Percentiles rank a stretch among this genome's conserved stretches.
These are phyloP conservation scores for Simplicillium sp. DNA, from an alignment of 2,329 filamentous ascomycete species.

Conservation along the genomic window DNA sequence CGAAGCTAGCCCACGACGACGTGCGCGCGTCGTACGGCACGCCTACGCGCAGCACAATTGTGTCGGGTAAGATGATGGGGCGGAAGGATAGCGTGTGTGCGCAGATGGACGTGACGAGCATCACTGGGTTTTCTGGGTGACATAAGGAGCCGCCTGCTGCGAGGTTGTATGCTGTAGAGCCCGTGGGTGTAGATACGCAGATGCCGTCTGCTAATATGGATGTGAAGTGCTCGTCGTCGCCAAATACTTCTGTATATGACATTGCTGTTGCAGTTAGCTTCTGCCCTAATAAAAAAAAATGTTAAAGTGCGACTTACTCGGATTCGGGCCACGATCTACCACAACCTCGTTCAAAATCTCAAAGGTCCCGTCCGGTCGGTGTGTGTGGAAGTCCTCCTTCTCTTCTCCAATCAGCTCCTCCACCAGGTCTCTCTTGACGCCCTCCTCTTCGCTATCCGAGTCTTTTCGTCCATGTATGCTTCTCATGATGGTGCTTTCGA, in stretches of 20 bases:
- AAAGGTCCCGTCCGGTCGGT: constrained; percentile 72
- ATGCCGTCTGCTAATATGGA: constrained; percentile 88
- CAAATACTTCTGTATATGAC: constrained; percentile 86
- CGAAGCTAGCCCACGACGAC: constrained; percentile 94
- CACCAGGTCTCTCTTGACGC: constrained; percentile 56
- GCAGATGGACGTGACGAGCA: constrained; percentile 88
- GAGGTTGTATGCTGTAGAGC: constrained; percentile 91
- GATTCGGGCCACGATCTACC: constrained; percentile 84
- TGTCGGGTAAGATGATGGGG: constrained; percentile 94
- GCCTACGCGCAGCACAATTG: constrained; percentile 83
- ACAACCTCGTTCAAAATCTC: constrained; percentile 98
- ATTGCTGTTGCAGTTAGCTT: constrained; percentile 48
- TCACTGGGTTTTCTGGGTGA: constrained; percentile 93
- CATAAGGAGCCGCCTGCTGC: constrained; percentile 92
- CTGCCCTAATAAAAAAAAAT: background rate
- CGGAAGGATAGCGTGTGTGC: constrained; percentile 92
- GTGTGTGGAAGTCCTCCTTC: constrained; percentile 73
- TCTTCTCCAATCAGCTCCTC: constrained; percentile 87
- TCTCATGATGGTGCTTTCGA: constrained; percentile 91
- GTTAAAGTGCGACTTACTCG: constrained; percentile 53
- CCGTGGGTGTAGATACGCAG: constrained; percentile 88
- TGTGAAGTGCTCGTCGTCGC: constrained; percentile 91
- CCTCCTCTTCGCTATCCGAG: constrained; percentile 19
- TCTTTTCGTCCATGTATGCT: constrained; percentile 41
- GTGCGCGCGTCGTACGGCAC: constrained; percentile 92